A percentile compares a stretch with the other conserved stretches of the same genome.
Conservation (phyloP, 192 early-diverging fungal species). For the Podila clonocystis region DNA sequence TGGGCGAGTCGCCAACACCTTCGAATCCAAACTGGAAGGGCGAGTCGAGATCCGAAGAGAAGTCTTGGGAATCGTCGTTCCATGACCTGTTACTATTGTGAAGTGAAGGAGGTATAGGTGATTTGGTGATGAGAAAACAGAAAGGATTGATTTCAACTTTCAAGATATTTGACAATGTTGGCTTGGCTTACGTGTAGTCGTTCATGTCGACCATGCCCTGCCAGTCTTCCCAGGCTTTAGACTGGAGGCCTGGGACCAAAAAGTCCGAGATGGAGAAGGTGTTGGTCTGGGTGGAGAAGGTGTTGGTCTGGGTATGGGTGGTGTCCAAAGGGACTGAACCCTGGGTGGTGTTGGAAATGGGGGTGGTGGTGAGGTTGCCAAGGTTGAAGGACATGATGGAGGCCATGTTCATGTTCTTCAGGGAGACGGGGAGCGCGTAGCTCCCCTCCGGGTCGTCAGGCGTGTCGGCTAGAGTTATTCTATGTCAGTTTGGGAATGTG, state of each 20-base stretch:
- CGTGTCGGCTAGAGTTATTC: slow-evolving; percentile 50
- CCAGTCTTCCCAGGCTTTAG: slow-evolving; percentile 52
- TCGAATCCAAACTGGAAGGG: slow-evolving; percentile 26
- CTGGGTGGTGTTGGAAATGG: background rate
- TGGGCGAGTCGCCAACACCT: slow-evolving; percentile 17
- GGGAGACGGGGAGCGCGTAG: slow-evolving; percentile 30
- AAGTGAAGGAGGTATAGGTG: too few relatives aligned
- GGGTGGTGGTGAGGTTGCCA: background rate
- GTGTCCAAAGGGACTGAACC: background rate
- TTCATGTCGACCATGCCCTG: slow-evolving; percentile 35
- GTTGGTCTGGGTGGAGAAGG: slow-evolving; percentile 38
- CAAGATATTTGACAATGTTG: background rate
- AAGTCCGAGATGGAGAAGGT: slow-evolving; percentile 50
- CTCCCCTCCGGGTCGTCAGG: slow-evolving; percentile 51
- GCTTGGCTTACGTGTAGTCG: slow-evolving; percentile 34
- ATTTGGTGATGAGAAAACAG: background rate
- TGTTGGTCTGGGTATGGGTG: slow-evolving; percentile 1
- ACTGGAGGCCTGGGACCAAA: slow-evolving; percentile 42
- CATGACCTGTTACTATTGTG: background rate
- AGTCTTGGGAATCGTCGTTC: slow-evolving; percentile 28
- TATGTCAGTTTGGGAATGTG: slow-evolving; percentile 3
- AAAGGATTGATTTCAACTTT: background rate
- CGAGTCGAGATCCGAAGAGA: slow-evolving; percentile 16
- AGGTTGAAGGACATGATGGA: slow-evolving; percentile 2
- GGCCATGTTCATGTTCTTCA: slow-evolving; percentile 33